These are phyloP conservation scores for Syncephalastrum monosporum DNA, from an alignment of 371 early-diverging fungal genomes.

Conservation along the genomic window DNA sequence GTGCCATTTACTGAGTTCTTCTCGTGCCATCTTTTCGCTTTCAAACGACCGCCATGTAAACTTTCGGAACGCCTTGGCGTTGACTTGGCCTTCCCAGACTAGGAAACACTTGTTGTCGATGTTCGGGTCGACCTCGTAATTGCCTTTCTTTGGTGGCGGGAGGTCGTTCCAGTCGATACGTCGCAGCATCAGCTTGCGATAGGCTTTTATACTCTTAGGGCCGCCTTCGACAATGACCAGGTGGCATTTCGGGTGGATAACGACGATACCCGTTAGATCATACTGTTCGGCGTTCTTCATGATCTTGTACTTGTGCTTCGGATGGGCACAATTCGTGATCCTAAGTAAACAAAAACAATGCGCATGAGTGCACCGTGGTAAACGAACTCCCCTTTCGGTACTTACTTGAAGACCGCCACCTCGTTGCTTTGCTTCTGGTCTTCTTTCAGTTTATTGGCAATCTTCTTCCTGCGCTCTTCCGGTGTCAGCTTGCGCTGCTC, in stretches of 20 bases:
- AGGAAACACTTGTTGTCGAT: slow-evolving; percentile 79
- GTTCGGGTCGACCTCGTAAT: slow-evolving; percentile 27
- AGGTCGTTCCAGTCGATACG: slow-evolving; percentile 90
- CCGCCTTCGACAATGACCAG: slow-evolving; percentile 95
- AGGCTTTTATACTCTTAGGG: slow-evolving; percentile 83
- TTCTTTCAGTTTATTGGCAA: slow-evolving; percentile 65
- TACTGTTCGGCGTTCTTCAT: slow-evolving; percentile 86
- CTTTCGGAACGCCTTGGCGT: slow-evolving; percentile 70
- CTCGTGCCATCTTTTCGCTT: slow-evolving; percentile 73
- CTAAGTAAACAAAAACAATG: slow-evolving; percentile 29
- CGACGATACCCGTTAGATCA: slow-evolving; percentile 78
- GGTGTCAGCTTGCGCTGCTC: slow-evolving; percentile 82
- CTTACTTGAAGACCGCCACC: slow-evolving; percentile 83
- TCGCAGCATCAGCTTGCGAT: slow-evolving; percentile 94
- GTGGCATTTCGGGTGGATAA: slow-evolving; percentile 70
- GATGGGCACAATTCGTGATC: slow-evolving; percentile 73
- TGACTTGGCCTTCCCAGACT: slow-evolving; percentile 92
- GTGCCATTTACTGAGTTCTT: slow-evolving; percentile 65
- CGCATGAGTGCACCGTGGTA: too few species aligned
- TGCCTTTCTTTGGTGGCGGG: slow-evolving; percentile 44
- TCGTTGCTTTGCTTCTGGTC: slow-evolving; percentile 64
- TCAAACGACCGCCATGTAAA: slow-evolving; percentile 76
- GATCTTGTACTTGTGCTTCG: slow-evolving; percentile 86
- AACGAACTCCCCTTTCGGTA: not conserved
- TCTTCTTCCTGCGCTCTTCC: slow-evolving; percentile 84